Evolutionary conservation across 2,329 filamentous ascomycete genomes (phyloP), one percentile per base, ranked within the genome.

Genomic region (Coniochaeta sp.): DNA sequence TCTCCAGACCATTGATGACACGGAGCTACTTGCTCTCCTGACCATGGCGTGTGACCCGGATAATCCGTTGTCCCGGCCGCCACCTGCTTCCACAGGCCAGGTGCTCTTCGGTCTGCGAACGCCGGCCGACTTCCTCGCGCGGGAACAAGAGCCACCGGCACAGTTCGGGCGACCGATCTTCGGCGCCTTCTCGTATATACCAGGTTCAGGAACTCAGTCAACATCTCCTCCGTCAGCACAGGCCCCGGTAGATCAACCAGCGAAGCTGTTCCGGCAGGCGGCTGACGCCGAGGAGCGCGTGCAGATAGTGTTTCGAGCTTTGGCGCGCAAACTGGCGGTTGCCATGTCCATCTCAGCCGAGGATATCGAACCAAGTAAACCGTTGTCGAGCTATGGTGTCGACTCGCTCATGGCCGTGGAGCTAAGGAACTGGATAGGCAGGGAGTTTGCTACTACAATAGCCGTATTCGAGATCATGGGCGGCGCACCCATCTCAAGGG

Each of bases 381-480:
- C 50, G 22, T 22, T 58, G 38, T 48, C 46, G 1, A 42, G 31
- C 18, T 57, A 58, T 6, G 65, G 66, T 1, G 31, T 67, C 9
- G 66, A 69, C 51, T 61, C 57, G 4, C 48, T 69, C 22, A 56
- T 66, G 12, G 61, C 57, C 0, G 60, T 72, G 3, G 71, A 73
- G 52, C 55, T 73, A 24, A 59, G 69, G 0, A 63, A 59, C 26
- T 73, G 70, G 71, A 62, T 68, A 49, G 64, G 60, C 28, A 62
- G 64, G 52, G 57, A 56, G 4, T 56, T 73, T 5, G 63, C 63
- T 1, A 56, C 60, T 8, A 59, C 66, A 20, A 51, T 69, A 3
- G 59, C 65, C 0, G 62, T 68, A 3, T 58, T 70, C 20, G 65
- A 65, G 52, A 61, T 70, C 9, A 52, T 68, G 14, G 56, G 61